Base-by-base conservation (phyloP, 768 basidiomycete genomes). In the Auriscalpium vulgare region DNA sequence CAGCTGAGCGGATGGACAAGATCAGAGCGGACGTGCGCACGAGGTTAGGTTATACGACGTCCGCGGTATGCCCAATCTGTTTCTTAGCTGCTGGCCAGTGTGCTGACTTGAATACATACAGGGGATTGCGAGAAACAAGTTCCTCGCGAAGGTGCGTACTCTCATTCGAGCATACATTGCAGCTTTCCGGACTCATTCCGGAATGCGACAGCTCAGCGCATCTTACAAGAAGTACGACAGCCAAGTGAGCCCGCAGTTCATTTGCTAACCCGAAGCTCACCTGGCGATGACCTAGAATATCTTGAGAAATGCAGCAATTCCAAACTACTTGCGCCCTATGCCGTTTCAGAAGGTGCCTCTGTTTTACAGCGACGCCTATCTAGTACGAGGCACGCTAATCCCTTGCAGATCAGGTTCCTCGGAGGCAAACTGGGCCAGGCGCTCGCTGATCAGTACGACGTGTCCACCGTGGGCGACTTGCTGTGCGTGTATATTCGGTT, bases 381-480 rank as follows among this genome's bases (percentile, higher is more conserved):
- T 50, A 17, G 44, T 50, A 40, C 9, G n/a, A 38, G 34, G 48
- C 13, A 21, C 14, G 14, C 21, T 47, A 10, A 37, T 47, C 10
- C 40, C 44, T 19, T 43, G 13, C 23, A 94, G 91, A 98, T 99
- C 66, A 82, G 97, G 10, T 91, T 91, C 62, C 75, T 99, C 0
- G 97, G 97, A 2, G 97, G 97, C 14, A 99, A 98, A 70, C 80
- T 98, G 1, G 97, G 97, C 1, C 79, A 83, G 52, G 86, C 90
- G 2, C 74, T 99, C 29, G 91, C 91, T 1, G 82, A 84, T 58
- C 88, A 93, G 66, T 97, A 91, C 62, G 89, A 89, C 63, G 95
- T 82, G 6, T 87, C 87, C 11, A 93, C 88, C 4, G 93, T 98
- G 6, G 88, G 84, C 0, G 95, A 99, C 64, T 76, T 98, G 53